Evolutionary conservation across 768 basidiomycete species (phyloP), one percentile per base, ranked within the genome.

Genomic region (Calvatia gigantea): DNA sequence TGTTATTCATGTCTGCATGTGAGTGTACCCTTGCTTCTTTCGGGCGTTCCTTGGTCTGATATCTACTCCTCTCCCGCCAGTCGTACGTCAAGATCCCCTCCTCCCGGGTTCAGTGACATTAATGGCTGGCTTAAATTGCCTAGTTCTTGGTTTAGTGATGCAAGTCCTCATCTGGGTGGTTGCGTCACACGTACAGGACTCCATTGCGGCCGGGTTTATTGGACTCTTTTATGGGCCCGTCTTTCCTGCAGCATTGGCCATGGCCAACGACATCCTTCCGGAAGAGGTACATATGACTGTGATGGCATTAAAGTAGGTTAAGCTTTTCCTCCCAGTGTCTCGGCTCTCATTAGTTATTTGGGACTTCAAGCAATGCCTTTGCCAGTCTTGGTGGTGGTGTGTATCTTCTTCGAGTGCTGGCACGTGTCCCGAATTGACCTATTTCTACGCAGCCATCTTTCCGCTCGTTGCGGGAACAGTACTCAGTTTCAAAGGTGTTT

Each of bases 301-400:
- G 35, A 80, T 83, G 76, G 79, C 76, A 4, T 62, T 83, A 29
- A 72, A 81, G 83, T 84, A 65, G 28, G 78, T 62, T 5, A 1
- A 46, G 12, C 7, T 29, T 17, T 15, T 17, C 29, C n/a, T 27
- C 12, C 23, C 17, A 39, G 43, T 5, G 17, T 49, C 9, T 41
- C 45, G 31, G 51, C 6, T 28, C 42, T 48, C 19, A 31, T 28
- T 31, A 14, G 33, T 9, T 14, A 12, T 11, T n/a, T 14, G 11
- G 21, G 37, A n/a, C 49, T 48, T 48, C 32, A n/a, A 55, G 54
- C n/a, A 48, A 55, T 41, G 54, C 54, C 6, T 58, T 56, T 51
- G 46, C 58, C 17, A 56, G 55, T 21, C 49, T 62, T 37, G 61
- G 61, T 17, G 27, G 42, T 42, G 61, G 61, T 61, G 38, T 23